Evolutionary conservation across 129 eudicot species (phyloP).

Genomic region (Artemisia tridentata): DNA sequence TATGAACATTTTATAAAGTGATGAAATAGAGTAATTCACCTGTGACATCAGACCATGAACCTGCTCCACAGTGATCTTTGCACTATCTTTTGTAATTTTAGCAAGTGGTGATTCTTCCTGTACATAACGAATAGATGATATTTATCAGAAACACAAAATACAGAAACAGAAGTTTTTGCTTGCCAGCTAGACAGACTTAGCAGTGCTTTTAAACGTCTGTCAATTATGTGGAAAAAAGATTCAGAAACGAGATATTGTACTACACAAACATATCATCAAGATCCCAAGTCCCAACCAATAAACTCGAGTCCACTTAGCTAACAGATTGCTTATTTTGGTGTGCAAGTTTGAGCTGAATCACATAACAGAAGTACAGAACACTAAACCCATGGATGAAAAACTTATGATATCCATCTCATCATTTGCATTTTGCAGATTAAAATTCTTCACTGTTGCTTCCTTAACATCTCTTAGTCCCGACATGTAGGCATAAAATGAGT

Average conservation of each 20-base stretch:
- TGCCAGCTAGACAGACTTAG: neutral
- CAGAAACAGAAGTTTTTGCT: neutral
- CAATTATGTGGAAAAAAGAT: too few relatives aligned
- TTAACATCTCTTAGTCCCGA: neutral
- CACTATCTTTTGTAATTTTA: constrained; percentile 91
- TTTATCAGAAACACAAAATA: constrained; percentile 16
- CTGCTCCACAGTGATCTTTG: constrained; percentile 97
- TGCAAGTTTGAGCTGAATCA: neutral
- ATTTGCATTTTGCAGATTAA: too few relatives aligned
- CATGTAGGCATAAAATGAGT: neutral
- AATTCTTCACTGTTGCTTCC: neutral
- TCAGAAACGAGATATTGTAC: too few relatives aligned
- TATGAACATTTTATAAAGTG: neutral
- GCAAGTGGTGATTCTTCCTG: constrained; percentile 97
- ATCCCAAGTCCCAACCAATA: too few relatives aligned
- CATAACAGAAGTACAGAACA: neutral
- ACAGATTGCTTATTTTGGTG: neutral
- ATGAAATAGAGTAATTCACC: constrained; percentile 37
- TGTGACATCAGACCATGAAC: constrained; percentile 99
- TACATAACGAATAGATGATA: constrained; percentile 10
- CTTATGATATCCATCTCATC: neutral
- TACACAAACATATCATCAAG: too few relatives aligned
- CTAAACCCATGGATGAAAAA: neutral
- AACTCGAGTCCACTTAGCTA: too few relatives aligned
- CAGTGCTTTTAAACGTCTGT: too few relatives aligned